These are phyloP conservation scores for Hypoxylon sp. DNA, from an alignment of 2,329 filamentous ascomycete species.

Conservation along the genomic window DNA sequence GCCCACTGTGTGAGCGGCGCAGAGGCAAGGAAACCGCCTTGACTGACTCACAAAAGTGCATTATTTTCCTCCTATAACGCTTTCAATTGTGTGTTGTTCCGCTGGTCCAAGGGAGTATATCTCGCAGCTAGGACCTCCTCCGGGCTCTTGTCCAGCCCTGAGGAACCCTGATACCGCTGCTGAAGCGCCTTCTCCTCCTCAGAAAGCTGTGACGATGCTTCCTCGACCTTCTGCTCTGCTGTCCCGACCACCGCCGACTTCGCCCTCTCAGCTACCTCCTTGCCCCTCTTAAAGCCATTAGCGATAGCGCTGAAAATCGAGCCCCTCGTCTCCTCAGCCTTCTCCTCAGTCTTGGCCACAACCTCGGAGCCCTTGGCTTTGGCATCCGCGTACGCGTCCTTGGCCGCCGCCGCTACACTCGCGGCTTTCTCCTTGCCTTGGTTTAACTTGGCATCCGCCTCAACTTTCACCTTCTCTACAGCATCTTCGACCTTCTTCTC, in stretches of 20 bases:
- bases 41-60: slow-evolving; percentile 5
- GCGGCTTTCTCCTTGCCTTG: slow-evolving; percentile 54
- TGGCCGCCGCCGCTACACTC: slow-evolving; percentile 50
- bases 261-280: slow-evolving; percentile 56
- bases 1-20: slow-evolving; percentile 1
- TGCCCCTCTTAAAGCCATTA: slow-evolving; percentile 58
- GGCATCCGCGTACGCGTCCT: slow-evolving; percentile 51
- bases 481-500: slow-evolving; percentile 44
- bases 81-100: slow-evolving; percentile 55
- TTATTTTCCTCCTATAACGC: slow-evolving; percentile 28
- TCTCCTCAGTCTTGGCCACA: slow-evolving; percentile 50
- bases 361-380: slow-evolving; percentile 49
- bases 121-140: slow-evolving; percentile 54
- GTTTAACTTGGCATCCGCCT: slow-evolving; percentile 51
- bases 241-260: slow-evolving; percentile 46
- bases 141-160: slow-evolving; percentile 56
- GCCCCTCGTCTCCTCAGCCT: slow-evolving; percentile 55
- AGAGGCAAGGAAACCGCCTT: not conserved
- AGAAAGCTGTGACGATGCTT: slow-evolving; percentile 58
- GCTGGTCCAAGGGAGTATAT: slow-evolving; percentile 52
- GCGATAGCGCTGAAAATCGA: slow-evolving; percentile 57
- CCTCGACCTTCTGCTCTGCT: slow-evolving; percentile 56
- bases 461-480: slow-evolving; percentile 32
- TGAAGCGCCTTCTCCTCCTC: slow-evolving; percentile 66
- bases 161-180: slow-evolving; percentile 63